These are phyloP conservation scores for Pontederia paniculata DNA, from an alignment of 176 grass and related monocot genomes.

Conservation along the genomic window DNA sequence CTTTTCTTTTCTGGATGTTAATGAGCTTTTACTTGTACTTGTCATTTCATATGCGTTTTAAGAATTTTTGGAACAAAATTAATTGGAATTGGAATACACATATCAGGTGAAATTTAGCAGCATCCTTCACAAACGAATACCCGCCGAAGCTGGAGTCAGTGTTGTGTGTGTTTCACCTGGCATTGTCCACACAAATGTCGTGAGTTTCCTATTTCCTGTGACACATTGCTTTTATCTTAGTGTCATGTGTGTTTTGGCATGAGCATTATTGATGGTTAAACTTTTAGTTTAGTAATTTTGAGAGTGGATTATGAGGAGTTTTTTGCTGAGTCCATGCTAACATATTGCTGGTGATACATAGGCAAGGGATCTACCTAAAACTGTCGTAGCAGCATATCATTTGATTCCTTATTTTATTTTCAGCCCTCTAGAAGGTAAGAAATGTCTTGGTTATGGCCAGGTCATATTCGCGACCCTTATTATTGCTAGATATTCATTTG, in stretches of 20 bases:
- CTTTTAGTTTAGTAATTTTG: too few relatives aligned
- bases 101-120: constrained; percentile 86
- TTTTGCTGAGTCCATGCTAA: not conserved
- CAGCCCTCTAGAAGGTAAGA: constrained; percentile 63
- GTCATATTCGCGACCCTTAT: constrained; percentile 2
- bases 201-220: constrained; percentile 37
- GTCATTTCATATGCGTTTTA: not conserved
- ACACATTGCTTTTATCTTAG: not conserved
- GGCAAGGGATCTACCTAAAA: constrained; percentile 84
- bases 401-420: constrained; percentile 98
- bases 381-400: constrained; percentile 52
- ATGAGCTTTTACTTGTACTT: not conserved
- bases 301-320: not conserved
- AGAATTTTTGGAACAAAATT: not conserved
- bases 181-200: constrained; percentile 92
- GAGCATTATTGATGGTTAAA: too few relatives aligned
- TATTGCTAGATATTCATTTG: not conserved
- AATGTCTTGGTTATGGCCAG: not conserved
- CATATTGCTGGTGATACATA: constrained; percentile 22
- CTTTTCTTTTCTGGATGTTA: not conserved
- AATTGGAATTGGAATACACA: not conserved
- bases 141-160: constrained; percentile 66
- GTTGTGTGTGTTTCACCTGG: constrained; percentile 64
- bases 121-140: constrained; percentile 91
- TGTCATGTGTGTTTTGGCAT: not conserved